A percentile compares a stretch with the other conserved stretches of the same genome.
Evolutionary conservation across 768 basidiomycete genomes (phyloP).

Genomic region (Tremella fuciformis): DNA sequence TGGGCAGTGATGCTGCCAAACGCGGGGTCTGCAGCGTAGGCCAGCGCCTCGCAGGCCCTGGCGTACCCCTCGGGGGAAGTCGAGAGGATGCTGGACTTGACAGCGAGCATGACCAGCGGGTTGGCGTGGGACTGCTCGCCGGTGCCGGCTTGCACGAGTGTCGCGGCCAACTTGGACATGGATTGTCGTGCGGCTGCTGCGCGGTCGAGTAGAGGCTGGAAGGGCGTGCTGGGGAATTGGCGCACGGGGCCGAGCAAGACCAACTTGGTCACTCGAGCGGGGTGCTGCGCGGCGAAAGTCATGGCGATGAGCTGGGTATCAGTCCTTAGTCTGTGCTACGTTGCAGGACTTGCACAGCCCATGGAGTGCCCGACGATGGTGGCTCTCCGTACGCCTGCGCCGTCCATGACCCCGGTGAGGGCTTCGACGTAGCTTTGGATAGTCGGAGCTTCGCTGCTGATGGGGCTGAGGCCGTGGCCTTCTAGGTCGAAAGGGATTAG

Average conservation of each 20-base stretch:
- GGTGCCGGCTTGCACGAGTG: neutral
- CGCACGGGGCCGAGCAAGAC: slow-evolving; percentile 4
- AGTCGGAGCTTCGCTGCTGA: neutral
- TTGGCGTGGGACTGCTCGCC: neutral
- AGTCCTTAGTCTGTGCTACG: neutral
- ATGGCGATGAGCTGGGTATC: slow-evolving; percentile 4
- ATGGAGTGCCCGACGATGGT: slow-evolving; percentile 6
- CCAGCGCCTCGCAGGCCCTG: slow-evolving; percentile 4
- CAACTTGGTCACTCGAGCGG: slow-evolving; percentile 1
- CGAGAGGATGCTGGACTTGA: neutral
- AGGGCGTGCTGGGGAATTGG: slow-evolving; percentile 2
- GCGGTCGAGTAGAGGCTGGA: slow-evolving; percentile 5
- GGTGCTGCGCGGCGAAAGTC: slow-evolving; percentile 4
- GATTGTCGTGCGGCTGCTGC: neutral
- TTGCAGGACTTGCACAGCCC: neutral
- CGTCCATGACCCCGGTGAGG: slow-evolving; percentile 6
- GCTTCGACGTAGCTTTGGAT: neutral
- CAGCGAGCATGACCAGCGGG: neutral
- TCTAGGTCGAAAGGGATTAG: slow-evolving; percentile 5
- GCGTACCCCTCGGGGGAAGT: slow-evolving; percentile 7
- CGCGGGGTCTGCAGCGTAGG: slow-evolving; percentile 7
- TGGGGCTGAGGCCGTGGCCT: slow-evolving; percentile 7
- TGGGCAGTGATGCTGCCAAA: neutral
- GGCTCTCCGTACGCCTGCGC: neutral
- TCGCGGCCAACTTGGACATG: neutral